phyloP scores from a whole-genome alignment of 2,329 filamentous ascomycete genomes.

The Magnaporthiopsis rhizophila region DNA sequence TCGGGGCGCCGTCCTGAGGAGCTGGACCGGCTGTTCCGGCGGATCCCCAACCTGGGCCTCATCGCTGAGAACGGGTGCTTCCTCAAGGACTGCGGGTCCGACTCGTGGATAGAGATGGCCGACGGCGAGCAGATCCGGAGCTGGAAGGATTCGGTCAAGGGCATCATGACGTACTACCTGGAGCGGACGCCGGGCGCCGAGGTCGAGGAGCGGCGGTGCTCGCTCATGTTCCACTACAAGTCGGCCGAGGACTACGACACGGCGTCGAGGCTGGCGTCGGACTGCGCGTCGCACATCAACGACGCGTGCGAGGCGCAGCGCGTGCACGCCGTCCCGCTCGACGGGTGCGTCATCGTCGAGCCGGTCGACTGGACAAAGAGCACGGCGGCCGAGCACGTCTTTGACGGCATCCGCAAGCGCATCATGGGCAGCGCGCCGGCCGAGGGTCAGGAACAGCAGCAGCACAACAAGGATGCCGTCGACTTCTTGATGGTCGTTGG shows the following conservation, averaged over 20 bases:
- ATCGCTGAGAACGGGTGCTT: conserved; percentile 96
- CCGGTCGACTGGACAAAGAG: conserved; percentile 81
- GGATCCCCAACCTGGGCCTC: conserved; percentile 74
- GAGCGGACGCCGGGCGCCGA: conserved; percentile 83
- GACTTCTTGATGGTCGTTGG: conserved; percentile 88
- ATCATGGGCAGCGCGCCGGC: conserved; percentile 14
- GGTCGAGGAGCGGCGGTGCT: conserved; percentile 88
- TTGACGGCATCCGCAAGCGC: conserved; percentile 45
- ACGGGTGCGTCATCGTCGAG: conserved; percentile 77
- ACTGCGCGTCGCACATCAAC: conserved; percentile 92
- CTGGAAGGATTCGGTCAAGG: conserved; percentile 79
- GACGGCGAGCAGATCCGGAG: conserved; percentile 59
- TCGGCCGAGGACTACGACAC: conserved; percentile 68
- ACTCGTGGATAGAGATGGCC: conserved; percentile 70
- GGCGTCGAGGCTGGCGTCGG: conserved; percentile 72
- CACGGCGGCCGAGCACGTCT: conserved; percentile 69
- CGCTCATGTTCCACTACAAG: conserved; percentile 84
- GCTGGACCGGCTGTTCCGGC: conserved; percentile 76
- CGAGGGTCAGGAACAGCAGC: conserved; percentile 16
- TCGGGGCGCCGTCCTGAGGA: conserved; percentile 82
- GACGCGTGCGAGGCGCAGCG: conserved; percentile 79
- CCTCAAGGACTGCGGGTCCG: conserved; percentile 60
- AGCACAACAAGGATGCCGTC: conserved; percentile 34
- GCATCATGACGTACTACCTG: conserved; percentile 81
- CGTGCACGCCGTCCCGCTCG: conserved; percentile 74